Percentiles rank a stretch among this genome's conserved stretches.
Conservation (phyloP, 2,329 filamentous ascomycete species). For the Venturia effusa region DNA sequence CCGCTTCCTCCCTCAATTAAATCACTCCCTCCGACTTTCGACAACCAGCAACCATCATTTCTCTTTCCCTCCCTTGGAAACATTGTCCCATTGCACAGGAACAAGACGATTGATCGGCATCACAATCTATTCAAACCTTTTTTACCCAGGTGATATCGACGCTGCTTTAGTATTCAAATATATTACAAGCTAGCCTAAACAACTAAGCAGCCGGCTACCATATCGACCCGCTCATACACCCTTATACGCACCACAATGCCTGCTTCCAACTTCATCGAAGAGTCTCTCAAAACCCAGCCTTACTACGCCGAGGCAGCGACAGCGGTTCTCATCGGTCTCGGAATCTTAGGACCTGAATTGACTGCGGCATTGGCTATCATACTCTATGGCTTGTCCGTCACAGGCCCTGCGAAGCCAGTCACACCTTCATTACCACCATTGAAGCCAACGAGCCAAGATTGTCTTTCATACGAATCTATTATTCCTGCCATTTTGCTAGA, state of each 20-base stretch:
- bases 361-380: neutral
- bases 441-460: neutral
- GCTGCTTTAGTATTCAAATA: neutral
- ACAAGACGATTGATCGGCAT: neutral
- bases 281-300: neutral
- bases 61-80: neutral
- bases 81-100: neutral
- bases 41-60: neutral
- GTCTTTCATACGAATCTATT: neutral
- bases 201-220: neutral
- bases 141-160: neutral
- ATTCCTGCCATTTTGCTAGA: neutral
- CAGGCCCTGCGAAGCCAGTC: too few relatives aligned
- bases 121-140: neutral
- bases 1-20: neutral
- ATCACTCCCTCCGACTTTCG: neutral
- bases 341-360: neutral
- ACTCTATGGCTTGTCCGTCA: neutral
- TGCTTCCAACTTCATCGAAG: neutral
- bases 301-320: neutral
- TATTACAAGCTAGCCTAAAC: neutral
- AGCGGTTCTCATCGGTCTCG: neutral
- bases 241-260: neutral
- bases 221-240: neutral
- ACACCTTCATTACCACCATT: neutral